Base-by-base conservation (phyloP, 164 flowering plant species). In the Dillenia suffruticosa region DNA sequence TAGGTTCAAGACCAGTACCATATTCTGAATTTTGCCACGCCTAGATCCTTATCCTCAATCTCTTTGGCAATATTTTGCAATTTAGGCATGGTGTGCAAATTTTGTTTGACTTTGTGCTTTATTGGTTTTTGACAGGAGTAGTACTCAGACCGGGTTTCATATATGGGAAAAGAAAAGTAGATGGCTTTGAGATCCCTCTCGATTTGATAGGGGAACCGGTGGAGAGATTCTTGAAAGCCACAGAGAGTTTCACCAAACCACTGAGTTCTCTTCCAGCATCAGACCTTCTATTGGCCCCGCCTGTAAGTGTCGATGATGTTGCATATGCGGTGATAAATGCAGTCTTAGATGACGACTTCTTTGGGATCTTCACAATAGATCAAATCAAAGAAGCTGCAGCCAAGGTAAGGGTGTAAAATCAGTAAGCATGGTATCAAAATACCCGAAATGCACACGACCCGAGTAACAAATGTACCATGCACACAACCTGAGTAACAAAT, bases 351-450 rank as follows among this genome's bases (percentile, higher is more conserved):
- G 92, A 89, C 51, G 93, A 94, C 51, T 68, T 84, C 76, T 94
- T 94, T 63, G 99, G 99, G 53, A 71, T 89, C 68, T 89, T 89
- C 74, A 89, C 95, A 22, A 89, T 94, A 11, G 90, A 89, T 54
- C 99, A 94, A 77, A 94, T 94, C 75, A 87, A 88, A 77, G 88
- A 84, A 81, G 97, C 99, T 46, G 96, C 97, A 40, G 81, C 84
- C 15, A 78, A 81, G 62, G 89, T 86, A 48, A 83, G 68, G 68
- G 91, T 74, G 9, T 82, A 68, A 80, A 32, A 32, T 32, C 40
- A 26, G 40, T 26, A 26, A 26, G 40, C 7, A 6, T 32, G 40
- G 6, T 5, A 32, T 32, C 7, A 5, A 32, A 26, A 32, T 32
- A 32, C 0, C 40, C 6, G 40, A 32, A 32, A 32, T 32, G 40